Conservation (phyloP, 306 rosid genomes). For the Corylus americana region DNA sequence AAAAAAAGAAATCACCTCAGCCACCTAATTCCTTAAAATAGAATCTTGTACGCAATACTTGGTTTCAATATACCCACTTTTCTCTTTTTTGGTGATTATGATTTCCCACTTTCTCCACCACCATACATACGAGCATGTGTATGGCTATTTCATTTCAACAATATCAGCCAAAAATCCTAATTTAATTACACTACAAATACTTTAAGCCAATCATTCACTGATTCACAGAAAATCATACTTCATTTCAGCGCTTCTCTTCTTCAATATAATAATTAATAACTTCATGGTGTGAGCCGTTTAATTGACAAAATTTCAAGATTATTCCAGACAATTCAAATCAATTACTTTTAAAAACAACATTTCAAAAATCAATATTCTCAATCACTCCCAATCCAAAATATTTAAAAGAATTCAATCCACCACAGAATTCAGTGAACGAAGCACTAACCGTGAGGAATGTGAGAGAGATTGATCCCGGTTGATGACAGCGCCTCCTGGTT, state of each 20-base stretch:
- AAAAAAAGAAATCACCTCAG: not conserved
- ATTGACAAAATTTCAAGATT: not conserved
- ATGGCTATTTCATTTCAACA: not conserved
- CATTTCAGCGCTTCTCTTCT: not conserved
- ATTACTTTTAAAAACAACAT: not conserved
- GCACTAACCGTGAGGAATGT: conserved; percentile 59
- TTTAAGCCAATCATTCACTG: not conserved
- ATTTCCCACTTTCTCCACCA: not conserved
- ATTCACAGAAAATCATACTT: not conserved
- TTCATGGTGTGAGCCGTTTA: not conserved
- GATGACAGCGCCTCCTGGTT: conserved; percentile 73
- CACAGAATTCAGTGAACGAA: not conserved
- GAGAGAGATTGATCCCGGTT: conserved; percentile 71
- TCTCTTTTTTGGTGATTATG: too few relatives aligned
- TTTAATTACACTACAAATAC: not conserved
- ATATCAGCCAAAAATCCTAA: not conserved
- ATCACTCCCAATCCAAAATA: not conserved
- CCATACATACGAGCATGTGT: not conserved
- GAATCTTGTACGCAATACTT: not conserved
- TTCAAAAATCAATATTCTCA: not conserved
- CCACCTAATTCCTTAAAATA: not conserved
- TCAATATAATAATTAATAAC: not conserved
- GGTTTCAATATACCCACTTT: too few relatives aligned
- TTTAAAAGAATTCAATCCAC: not conserved
- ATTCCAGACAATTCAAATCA: not conserved